Percentiles rank a stretch among this genome's conserved stretches.
phyloP scores from a whole-genome alignment of 2,329 filamentous ascomycete species.

The Xylaria sp. region DNA sequence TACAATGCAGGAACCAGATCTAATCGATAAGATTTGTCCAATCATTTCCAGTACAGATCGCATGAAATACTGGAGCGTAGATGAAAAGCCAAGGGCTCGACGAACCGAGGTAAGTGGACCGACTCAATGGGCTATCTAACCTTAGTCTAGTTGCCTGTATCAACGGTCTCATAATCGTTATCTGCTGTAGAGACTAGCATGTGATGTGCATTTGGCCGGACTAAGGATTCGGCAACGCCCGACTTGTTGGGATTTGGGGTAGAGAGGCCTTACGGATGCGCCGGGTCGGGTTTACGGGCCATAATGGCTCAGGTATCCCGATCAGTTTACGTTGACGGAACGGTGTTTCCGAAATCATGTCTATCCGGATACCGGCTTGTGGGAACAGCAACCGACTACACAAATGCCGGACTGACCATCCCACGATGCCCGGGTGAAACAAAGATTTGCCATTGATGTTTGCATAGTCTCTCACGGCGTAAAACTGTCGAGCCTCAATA shows the following conservation, averaged over 20 bases:
- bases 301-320: too few relatives aligned
- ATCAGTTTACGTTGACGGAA: background rate
- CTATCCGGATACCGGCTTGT: background rate
- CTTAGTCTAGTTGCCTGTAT: background rate
- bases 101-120: slow-evolving; percentile 21
- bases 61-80: background rate
- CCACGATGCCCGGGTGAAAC: background rate
- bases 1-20: slow-evolving; percentile 2
- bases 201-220: too few relatives aligned
- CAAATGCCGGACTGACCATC: background rate
- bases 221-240: background rate
- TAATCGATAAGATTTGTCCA: slow-evolving; percentile 24
- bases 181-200: too few relatives aligned
- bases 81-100: background rate
- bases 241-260: too few relatives aligned
- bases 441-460: background rate
- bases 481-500: too few relatives aligned
- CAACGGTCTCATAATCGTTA: background rate
- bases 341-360: background rate
- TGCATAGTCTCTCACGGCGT: background rate
- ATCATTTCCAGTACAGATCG: background rate
- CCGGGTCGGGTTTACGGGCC: too few relatives aligned
- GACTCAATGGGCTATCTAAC: background rate
- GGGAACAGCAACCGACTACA: background rate
- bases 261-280: too few relatives aligned